Base-by-base conservation (phyloP, 768 basidiomycete genomes). In the Boletus sensibilis region DNA sequence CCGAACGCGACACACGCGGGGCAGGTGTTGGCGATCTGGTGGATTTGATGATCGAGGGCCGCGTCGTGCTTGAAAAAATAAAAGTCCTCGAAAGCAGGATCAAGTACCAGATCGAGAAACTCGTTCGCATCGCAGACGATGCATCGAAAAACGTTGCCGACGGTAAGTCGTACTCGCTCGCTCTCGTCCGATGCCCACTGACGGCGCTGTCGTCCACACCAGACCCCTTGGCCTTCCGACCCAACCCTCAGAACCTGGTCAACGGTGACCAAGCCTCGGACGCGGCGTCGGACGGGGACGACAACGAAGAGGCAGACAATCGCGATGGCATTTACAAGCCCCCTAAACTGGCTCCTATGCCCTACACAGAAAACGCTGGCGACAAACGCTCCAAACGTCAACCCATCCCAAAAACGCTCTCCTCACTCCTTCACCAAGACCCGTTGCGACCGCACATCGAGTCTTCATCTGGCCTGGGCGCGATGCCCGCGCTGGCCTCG, bases 91-190 rank as follows among this genome's bases (percentile, higher is more conserved):
- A 98, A 72, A 78, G 79, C 51, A 86, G 90, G 66, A 89, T 99
- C 81, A 84, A 82, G 46, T 98, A 99, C 71, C 97, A 98, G 70
- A 92, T 99, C 64, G 94, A 98, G 62, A 98, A 98, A 69, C 82
- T 99, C 18, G 82, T 95, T 27, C 81, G 83, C 57, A 72, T 90
- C 6, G 88, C 92, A 1, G 84, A 87, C 54, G 86, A 90, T 62
- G 75, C 79, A 18, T 72, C 74, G 0, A 64, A 72, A 46, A 68
- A 75, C 34, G 72, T 77, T 14, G 72, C 77, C 6, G 84, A 92
- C 58, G 93, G 92, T 91, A 64, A 55, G 79, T 62, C 50, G 3
- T 34, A 6, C 42, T 14, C 8, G 18, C 18, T 37, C 27, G 14
- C 20, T 40, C 13, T 34, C 42, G 12, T 37, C 11, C 29, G 29